A percentile compares a stretch with the other conserved stretches of the same genome.
phyloP scores from a whole-genome alignment of 139 green algal genomes.

The Picochlorum sp. region DNA sequence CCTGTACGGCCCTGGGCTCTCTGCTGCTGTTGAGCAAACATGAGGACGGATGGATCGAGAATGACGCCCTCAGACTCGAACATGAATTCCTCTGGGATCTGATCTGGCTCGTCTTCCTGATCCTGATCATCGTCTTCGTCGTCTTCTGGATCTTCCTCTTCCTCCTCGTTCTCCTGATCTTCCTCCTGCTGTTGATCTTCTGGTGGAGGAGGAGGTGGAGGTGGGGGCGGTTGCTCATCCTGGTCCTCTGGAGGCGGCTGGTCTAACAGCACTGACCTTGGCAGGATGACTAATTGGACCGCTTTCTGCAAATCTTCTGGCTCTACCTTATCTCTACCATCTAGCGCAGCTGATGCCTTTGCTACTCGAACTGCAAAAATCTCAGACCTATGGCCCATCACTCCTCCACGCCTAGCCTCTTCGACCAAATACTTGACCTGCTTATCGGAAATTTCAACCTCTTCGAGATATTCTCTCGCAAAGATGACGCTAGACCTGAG shows the following conservation, averaged over 20 bases:
- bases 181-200: constrained; percentile 64
- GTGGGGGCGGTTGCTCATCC: constrained; percentile 76
- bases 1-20: constrained; percentile 76
- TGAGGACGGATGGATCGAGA: constrained; percentile 80
- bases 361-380: constrained; percentile 85
- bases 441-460: constrained; percentile 79
- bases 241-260: constrained; percentile 36
- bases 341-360: constrained; percentile 75
- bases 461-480: constrained; percentile 92
- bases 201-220: constrained; percentile 58
- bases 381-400: constrained; percentile 88
- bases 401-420: constrained; percentile 74
- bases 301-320: constrained; percentile 90
- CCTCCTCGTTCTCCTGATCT: constrained; percentile 72
- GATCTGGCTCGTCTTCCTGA: constrained; percentile 43
- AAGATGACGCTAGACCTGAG: constrained; percentile 79
- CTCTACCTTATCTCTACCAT: constrained; percentile 73
- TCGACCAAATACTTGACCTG: constrained; percentile 93
- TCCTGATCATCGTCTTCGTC: constrained; percentile 38
- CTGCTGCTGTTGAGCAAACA: constrained; percentile 91
- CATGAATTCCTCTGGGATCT: constrained; percentile 98
- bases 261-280: constrained; percentile 1
- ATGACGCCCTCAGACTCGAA: constrained; percentile 95
- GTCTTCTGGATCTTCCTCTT: constrained; percentile 48
- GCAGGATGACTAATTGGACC: constrained; percentile 93